These are phyloP conservation scores for Clonostachys sp. DNA, from an alignment of 2,329 filamentous ascomycete genomes.

Conservation along the genomic window DNA sequence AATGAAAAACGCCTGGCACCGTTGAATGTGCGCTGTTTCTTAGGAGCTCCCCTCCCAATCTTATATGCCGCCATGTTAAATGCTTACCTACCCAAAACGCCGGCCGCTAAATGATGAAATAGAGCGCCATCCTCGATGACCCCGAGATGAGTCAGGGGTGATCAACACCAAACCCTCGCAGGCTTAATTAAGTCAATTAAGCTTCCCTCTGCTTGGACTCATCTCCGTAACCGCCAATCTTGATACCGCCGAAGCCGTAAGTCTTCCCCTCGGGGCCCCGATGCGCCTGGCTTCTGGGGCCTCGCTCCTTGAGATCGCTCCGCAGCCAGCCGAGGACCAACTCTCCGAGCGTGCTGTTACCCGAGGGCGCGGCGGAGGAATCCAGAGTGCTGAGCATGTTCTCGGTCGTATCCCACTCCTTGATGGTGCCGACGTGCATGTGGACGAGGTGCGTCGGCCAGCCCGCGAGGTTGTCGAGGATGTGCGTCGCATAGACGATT, in stretches of 20 bases:
- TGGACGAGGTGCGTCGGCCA: conserved; percentile 97
- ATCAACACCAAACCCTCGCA: too few relatives aligned
- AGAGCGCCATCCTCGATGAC: too few relatives aligned
- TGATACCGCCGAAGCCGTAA: conserved; percentile 46
- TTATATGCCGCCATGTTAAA: too few relatives aligned
- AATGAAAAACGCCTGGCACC: conserved; percentile 11
- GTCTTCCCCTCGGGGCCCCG: conserved; percentile 59
- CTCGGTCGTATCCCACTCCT: conserved; percentile 76
- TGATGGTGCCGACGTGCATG: conserved; percentile 85
- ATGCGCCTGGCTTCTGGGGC: conserved; percentile 61
- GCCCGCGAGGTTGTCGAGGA: conserved; percentile 86
- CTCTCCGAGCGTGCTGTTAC: conserved; percentile 82
- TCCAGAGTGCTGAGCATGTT: conserved; percentile 56
- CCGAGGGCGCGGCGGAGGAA: conserved; percentile 31
- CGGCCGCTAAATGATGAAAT: too few relatives aligned
- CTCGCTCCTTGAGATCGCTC: conserved; percentile 73
- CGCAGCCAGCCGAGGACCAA: conserved; percentile 84
- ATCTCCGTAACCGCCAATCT: conserved; percentile 52
- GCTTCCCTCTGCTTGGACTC: conserved; percentile 35
- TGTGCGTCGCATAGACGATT: conserved; percentile 96
- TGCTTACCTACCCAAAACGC: too few relatives aligned
- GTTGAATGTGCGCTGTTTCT: conserved; percentile 12
- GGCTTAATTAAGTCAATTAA: conserved; percentile 6
- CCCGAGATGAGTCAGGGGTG: too few relatives aligned
- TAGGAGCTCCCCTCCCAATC: too few relatives aligned